phyloP scores from a whole-genome alignment of 768 basidiomycete species.

The Mycena olivaceomarginata region DNA sequence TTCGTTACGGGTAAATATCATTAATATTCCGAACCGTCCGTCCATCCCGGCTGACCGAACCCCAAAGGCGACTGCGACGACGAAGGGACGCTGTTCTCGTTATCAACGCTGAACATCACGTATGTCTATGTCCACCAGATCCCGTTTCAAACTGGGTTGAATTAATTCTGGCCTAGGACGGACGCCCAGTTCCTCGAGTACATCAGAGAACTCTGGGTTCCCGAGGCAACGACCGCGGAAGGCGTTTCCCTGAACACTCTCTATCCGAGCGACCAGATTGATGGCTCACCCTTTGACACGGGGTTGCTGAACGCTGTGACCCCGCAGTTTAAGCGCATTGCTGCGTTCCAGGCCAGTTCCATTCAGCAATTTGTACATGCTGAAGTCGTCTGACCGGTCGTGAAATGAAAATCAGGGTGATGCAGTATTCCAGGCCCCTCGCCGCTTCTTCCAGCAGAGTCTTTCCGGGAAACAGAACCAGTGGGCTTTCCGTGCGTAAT shows the following conservation, averaged over 20 bases:
- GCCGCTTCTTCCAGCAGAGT: constrained; percentile 67
- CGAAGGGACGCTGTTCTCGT: constrained; percentile 59
- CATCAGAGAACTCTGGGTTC: constrained; percentile 34
- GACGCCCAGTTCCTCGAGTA: constrained; percentile 37
- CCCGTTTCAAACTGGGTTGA: background rate
- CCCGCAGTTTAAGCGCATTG: constrained; percentile 48
- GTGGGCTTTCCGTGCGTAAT: constrained; percentile 57
- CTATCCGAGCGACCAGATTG: constrained; percentile 30
- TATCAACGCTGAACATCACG: constrained; percentile 54
- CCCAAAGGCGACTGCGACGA: constrained; percentile 52
- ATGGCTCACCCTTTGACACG: constrained; percentile 47
- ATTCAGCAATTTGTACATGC: background rate
- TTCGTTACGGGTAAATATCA: constrained; percentile 34
- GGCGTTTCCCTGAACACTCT: background rate
- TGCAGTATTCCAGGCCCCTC: constrained; percentile 68
- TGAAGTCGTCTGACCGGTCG: background rate
- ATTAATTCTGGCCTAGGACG: constrained; percentile 24
- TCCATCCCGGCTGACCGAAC: background rate
- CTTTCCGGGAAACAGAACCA: constrained; percentile 61
- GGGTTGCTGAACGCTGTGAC: constrained; percentile 31
- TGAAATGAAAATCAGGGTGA: constrained; percentile 58
- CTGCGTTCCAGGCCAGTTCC: constrained; percentile 39
- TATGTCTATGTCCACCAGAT: constrained; percentile 23
- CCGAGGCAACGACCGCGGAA: constrained; percentile 22
- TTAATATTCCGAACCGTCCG: background rate